phyloP scores from a whole-genome alignment of 441 rosid genomes.

The Jatropha multifida region DNA sequence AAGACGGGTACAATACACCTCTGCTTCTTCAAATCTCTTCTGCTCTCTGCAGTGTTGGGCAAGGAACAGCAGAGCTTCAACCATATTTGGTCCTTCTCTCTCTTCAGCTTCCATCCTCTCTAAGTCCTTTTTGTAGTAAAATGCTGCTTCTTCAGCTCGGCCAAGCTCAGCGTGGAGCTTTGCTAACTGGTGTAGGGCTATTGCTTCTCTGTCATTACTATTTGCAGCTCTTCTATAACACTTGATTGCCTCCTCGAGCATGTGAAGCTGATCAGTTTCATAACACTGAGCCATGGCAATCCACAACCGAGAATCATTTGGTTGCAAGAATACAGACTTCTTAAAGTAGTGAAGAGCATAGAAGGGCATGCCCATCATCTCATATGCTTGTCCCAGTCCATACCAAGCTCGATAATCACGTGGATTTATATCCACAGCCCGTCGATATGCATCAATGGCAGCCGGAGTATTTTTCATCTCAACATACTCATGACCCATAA shows the following conservation, averaged over 20 bases:
- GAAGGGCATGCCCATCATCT: slow-evolving; percentile 89
- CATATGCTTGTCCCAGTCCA: slow-evolving; percentile 94
- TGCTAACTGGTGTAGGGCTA: slow-evolving; percentile 80
- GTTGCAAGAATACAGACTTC: slow-evolving; percentile 82
- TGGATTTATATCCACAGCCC: slow-evolving; percentile 87
- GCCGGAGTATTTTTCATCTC: slow-evolving; percentile 97
- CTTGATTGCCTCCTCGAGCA: slow-evolving; percentile 92
- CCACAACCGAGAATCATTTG: slow-evolving; percentile 87
- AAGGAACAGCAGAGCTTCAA: slow-evolving; percentile 81
- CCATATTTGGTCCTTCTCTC: slow-evolving; percentile 87
- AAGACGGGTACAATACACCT: slow-evolving; percentile 86
- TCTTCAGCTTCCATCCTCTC: slow-evolving; percentile 96
- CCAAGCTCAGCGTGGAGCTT: slow-evolving; percentile 71
- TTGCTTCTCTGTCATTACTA: slow-evolving; percentile 82
- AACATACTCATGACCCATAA: slow-evolving; percentile 95
- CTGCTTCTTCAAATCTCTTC: slow-evolving; percentile 85
- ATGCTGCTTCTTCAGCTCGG: slow-evolving; percentile 79
- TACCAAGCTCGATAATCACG: slow-evolving; percentile 95
- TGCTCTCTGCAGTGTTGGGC: slow-evolving; percentile 61
- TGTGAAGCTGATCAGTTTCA: slow-evolving; percentile 75
- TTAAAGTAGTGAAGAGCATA: slow-evolving; percentile 87
- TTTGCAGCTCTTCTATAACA: slow-evolving; percentile 86
- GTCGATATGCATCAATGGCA: slow-evolving; percentile 89
- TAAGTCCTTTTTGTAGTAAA: slow-evolving; percentile 78
- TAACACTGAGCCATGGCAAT: slow-evolving; percentile 96